Base-by-base conservation (phyloP, 169 alveolate species). In the Plasmodium ovale region DNA sequence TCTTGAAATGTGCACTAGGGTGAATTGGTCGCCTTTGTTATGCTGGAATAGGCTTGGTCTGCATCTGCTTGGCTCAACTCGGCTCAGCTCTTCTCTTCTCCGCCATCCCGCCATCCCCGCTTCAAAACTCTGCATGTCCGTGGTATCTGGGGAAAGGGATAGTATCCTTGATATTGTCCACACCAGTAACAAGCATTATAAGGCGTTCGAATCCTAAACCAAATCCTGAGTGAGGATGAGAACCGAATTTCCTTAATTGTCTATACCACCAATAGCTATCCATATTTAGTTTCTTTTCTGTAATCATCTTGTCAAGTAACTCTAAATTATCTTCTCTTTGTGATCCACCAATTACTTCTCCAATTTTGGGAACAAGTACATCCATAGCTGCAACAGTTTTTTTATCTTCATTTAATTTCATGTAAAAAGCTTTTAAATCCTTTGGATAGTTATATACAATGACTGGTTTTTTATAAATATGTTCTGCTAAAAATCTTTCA, bases 121-220 rank as follows among this genome's bases (percentile, higher is more conserved):
- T 37, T 95, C 95, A 98, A 94, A 97, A 97, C 29, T 97, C 99
- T 53, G 98, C 98, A 85, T 97, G 96, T 4, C 99, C 99, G 31
- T 97, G 98, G 88, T 96, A 97, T 93, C 99, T 95, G 25, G 99
- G 99, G 97, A 96, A 99, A 1, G 99, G 99, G 67, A 99, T 98
- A 29, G 97, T 99, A 93, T 99, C 99, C 93, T 99, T 96, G 71
- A 99, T 98, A 96, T 99, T 99, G 51, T 98, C 99, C 21, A 98
- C 97, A 29, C 99, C 99, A 16, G 99, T 98, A n/a, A 97, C 98
- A 95, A 98, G 94, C 99, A 98, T 98, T 62, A 98, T 96, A 16
- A 99, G 93, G 69, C 99, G 95, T 95, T 98, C 99, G 92, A 98
- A 97, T 21, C 99, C 99, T 42, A 99, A 96, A n/a, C 99, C 99